Conservation (phyloP, 805 yeast species). For the Starmera caribaea region DNA sequence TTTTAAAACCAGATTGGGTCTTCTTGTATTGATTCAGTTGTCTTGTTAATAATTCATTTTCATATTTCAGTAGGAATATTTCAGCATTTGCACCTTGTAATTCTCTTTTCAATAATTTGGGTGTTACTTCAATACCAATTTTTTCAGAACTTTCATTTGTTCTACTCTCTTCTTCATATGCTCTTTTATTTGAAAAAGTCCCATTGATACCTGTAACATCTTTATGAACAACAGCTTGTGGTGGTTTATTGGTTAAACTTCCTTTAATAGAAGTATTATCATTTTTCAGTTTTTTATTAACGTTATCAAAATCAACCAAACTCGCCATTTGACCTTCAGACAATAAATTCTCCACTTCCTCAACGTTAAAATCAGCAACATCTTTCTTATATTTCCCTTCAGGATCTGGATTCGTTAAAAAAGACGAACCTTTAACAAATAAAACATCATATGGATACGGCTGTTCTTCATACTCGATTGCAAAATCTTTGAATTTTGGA, state of each 20-base stretch:
- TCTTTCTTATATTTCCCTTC: background rate
- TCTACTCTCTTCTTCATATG: background rate
- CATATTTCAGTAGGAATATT: background rate
- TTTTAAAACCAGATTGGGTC: background rate
- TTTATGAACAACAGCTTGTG: no score
- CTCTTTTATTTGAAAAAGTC: background rate
- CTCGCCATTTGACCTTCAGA: no score
- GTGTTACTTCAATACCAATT: background rate
- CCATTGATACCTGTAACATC: no score
- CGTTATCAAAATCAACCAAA: no score
- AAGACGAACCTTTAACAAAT: background rate
- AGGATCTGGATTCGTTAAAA: background rate
- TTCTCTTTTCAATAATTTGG: constrained; percentile 1
- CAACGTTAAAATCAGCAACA: no score
- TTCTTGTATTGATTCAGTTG: background rate
- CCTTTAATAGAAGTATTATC: no score
- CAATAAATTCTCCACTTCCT: no score
- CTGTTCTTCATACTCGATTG: background rate
- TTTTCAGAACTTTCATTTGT: background rate
- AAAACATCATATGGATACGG: background rate
- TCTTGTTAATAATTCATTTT: background rate
- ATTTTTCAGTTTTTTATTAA: no score
- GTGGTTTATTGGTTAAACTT: no score
- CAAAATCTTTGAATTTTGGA: background rate
- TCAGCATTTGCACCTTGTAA: background rate